Evolutionary conservation across 768 basidiomycete genomes (phyloP).

Genomic region (Sporobolomyces pararoseus): DNA sequence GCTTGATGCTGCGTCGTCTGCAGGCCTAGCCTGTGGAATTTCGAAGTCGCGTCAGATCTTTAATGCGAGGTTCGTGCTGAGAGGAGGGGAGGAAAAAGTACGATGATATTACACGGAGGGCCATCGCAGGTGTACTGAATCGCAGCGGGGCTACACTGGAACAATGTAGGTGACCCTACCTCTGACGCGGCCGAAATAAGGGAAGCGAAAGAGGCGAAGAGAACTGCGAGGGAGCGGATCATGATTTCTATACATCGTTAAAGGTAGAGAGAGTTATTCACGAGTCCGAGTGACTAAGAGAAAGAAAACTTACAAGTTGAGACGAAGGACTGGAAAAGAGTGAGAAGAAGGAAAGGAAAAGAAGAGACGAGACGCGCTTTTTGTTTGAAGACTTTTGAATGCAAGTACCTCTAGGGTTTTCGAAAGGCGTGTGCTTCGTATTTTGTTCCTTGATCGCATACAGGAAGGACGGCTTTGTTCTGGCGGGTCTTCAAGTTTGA

Average conservation of each 20-base stretch:
- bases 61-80: background rate
- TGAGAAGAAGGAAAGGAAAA: background rate
- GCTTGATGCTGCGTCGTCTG: background rate
- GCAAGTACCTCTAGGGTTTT: too few species aligned
- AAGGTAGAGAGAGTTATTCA: background rate
- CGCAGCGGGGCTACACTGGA: slow-evolving; percentile 22
- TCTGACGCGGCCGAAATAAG: background rate
- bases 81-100: background rate
- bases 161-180: slow-evolving; percentile 4
- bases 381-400: background rate
- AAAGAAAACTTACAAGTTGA: background rate
- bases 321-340: background rate
- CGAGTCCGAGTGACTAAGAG: too few species aligned
- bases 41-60: background rate
- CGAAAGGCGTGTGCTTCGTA: too few species aligned
- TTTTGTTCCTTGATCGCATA: too few species aligned
- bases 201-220: background rate
- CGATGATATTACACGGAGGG: slow-evolving; percentile 22
- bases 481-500: too few species aligned
- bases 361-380: background rate
- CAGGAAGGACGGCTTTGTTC: too few species aligned
- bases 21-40: slow-evolving; percentile 10
- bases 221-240: background rate
- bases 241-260: background rate
- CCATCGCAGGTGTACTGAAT: slow-evolving; percentile 8